Evolutionary conservation across 345 rosid species (phyloP).

Genomic region (Populus davidiana): DNA sequence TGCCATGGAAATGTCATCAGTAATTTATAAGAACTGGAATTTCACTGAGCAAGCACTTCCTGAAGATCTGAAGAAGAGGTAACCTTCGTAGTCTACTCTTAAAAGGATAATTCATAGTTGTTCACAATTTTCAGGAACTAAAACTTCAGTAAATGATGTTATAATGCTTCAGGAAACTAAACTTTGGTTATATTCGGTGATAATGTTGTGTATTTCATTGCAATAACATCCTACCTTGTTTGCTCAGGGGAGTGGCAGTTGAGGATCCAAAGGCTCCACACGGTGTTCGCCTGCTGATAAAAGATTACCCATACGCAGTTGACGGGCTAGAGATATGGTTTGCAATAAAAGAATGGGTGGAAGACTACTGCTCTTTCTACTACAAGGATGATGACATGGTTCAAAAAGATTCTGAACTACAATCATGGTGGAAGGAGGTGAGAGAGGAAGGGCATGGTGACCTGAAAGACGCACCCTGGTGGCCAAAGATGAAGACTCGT

Average conservation of each 20-base stretch:
- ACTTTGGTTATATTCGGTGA: neutral
- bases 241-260: constrained; percentile 36
- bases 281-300: constrained; percentile 28
- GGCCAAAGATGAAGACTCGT: constrained; percentile 34
- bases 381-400: constrained; percentile 26
- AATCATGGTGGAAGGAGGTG: constrained; percentile 43
- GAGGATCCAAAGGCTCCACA: constrained; percentile 22
- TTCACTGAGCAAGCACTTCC: constrained; percentile 41
- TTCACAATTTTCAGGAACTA: too few relatives aligned
- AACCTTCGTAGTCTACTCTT: neutral
- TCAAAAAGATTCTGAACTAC: constrained; percentile 29
- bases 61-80: constrained; percentile 36
- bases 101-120: neutral
- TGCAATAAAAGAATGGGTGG: constrained; percentile 38
- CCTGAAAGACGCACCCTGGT: constrained; percentile 34
- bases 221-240: neutral
- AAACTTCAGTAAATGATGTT: too few relatives aligned
- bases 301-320: constrained; percentile 40
- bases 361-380: constrained; percentile 35
- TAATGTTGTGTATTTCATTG: neutral
- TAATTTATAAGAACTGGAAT: constrained; percentile 33
- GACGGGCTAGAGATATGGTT: constrained; percentile 45
- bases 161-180: neutral
- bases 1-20: constrained; percentile 37
- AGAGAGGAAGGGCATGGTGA: constrained; percentile 35